Conservation (phyloP, 1,139 yeast species). For the Groenewaldozyma auringiensis region DNA sequence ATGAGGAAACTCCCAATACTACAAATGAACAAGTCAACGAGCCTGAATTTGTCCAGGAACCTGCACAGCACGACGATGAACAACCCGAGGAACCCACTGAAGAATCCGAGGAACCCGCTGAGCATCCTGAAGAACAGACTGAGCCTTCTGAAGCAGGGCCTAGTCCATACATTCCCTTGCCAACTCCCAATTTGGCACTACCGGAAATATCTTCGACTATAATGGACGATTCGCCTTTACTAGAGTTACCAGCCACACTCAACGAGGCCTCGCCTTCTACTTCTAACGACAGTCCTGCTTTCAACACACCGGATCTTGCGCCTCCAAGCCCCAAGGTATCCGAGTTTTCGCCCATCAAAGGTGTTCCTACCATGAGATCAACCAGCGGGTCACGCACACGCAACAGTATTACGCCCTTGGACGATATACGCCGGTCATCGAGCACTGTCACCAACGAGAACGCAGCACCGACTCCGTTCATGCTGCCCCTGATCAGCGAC, state of each 20-base stretch:
- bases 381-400: conserved; percentile 28
- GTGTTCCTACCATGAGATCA: conserved; percentile 19
- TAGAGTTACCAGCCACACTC: neutral
- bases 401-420: conserved; percentile 29
- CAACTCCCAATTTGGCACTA: neutral
- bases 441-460: conserved; percentile 6
- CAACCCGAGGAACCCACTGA: neutral
- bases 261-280: neutral
- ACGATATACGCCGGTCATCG: conserved; percentile 19
- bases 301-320: neutral
- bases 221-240: neutral
- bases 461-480: conserved; percentile 13
- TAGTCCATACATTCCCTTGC: conserved; percentile 1
- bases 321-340: neutral
- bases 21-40: neutral
- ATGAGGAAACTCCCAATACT: neutral
- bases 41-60: neutral
- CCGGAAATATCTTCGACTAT: neutral
- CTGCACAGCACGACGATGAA: neutral
- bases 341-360: neutral
- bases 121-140: neutral
- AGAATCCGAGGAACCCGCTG: neutral
- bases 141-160: neutral
- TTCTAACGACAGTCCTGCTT: neutral
- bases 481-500: conserved; percentile 23